phyloP scores from a whole-genome alignment of 768 basidiomycete genomes.

The Xerocomellus intermedius region DNA sequence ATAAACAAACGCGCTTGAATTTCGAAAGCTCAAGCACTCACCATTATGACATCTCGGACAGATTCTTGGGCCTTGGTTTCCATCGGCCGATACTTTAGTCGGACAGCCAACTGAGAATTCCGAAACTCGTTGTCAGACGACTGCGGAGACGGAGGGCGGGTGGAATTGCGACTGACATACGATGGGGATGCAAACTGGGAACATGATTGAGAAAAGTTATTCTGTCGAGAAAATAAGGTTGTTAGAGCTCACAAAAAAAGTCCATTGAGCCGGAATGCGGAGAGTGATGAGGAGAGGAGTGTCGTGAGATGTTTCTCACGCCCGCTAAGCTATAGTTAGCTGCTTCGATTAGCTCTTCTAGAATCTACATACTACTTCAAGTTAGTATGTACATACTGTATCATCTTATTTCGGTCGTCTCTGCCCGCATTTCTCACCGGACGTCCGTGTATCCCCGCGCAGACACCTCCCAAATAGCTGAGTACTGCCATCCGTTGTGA shows the following conservation, averaged over 20 bases:
- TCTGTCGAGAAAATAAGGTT: neutral
- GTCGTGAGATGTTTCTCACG: neutral
- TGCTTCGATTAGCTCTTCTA: too few species aligned
- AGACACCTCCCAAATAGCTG: too few species aligned
- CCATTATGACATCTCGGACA: slow-evolving; percentile 77
- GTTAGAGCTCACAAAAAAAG: slow-evolving; percentile 6
- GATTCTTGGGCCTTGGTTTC: slow-evolving; percentile 48
- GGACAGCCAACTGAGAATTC: slow-evolving; percentile 59
- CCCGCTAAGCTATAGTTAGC: too few species aligned
- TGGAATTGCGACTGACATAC: slow-evolving; percentile 37
- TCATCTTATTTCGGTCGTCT: too few species aligned
- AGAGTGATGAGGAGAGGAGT: neutral
- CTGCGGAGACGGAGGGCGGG: slow-evolving; percentile 5
- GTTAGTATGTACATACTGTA: too few species aligned
- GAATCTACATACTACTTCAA: too few species aligned
- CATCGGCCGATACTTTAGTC: slow-evolving; percentile 55
- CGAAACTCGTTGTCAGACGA: slow-evolving; percentile 2
- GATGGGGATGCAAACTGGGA: slow-evolving; percentile 53
- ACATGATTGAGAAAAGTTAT: neutral
- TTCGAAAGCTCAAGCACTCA: slow-evolving; percentile 25
- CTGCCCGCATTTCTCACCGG: too few species aligned
- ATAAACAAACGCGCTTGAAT: neutral
- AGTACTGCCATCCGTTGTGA: too few species aligned
- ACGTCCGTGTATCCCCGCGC: too few species aligned
- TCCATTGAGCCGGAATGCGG: slow-evolving; percentile 1